Evolutionary conservation across 306 rosid species (phyloP).

Genomic region (Crotalaria pallida): DNA sequence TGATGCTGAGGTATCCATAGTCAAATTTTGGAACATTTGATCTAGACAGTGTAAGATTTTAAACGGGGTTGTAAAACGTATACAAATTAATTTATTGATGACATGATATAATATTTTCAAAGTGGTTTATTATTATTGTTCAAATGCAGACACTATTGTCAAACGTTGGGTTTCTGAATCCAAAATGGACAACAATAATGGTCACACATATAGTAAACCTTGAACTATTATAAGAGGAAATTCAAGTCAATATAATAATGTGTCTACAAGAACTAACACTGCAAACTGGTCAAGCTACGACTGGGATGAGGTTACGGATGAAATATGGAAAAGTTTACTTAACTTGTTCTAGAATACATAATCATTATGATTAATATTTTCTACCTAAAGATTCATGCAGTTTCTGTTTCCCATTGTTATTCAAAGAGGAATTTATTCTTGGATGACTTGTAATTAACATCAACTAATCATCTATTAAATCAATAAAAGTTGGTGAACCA

Average conservation of each 20-base stretch:
- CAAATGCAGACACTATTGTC: conserved; percentile 13
- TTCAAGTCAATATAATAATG: conserved; percentile 4
- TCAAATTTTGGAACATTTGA: conserved; percentile 12
- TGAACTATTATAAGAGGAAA: background rate
- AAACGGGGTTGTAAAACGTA: background rate
- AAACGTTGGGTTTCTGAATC: conserved; percentile 26
- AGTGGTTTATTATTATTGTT: conserved; percentile 6
- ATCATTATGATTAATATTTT: conserved; percentile 22
- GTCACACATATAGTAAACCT: background rate
- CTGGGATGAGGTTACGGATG: conserved; percentile 1
- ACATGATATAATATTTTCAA: background rate
- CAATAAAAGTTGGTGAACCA: conserved; percentile 29
- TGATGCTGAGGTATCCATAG: background rate
- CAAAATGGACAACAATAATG: conserved; percentile 8
- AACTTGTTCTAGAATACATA: background rate
- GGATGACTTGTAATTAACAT: conserved; percentile 11
- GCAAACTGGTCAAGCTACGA: conserved; percentile 20
- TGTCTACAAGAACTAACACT: conserved; percentile 9
- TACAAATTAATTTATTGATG: background rate
- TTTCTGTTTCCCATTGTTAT: conserved; percentile 13
- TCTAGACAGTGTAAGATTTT: background rate
- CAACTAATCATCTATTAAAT: conserved; percentile 11
- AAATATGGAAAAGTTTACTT: conserved; percentile 6
- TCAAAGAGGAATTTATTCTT: conserved; percentile 10
- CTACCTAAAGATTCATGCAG: conserved; percentile 23